Evolutionary conservation across 73 alveolate species (phyloP).

Genomic region (Uronychia binucleata): DNA sequence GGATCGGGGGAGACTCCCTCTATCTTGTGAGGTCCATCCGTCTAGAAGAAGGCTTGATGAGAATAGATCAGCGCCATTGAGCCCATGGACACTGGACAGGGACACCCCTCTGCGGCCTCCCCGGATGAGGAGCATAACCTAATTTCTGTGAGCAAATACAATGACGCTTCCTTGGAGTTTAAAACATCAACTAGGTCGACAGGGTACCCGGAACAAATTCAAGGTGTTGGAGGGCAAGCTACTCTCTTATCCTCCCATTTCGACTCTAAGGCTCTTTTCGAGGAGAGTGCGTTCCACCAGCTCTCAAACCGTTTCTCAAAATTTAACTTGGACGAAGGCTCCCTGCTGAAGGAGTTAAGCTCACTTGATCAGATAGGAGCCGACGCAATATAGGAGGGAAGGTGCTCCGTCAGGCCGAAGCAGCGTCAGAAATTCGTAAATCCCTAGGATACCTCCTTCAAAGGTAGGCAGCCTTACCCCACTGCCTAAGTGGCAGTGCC

Average conservation of each 20-base stretch:
- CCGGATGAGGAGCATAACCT: not conserved
- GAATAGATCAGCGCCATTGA: too few relatives aligned
- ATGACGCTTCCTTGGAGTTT: not conserved
- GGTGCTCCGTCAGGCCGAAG: not conserved
- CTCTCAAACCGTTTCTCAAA: not conserved
- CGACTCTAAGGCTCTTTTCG: not conserved
- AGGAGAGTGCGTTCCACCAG: not conserved
- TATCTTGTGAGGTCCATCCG: too few relatives aligned
- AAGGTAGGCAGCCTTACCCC: too few relatives aligned
- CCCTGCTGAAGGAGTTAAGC: not conserved
- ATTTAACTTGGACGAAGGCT: not conserved
- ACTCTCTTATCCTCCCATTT: not conserved
- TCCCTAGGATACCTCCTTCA: not conserved
- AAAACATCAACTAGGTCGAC: not conserved
- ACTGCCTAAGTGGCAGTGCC: too few relatives aligned
- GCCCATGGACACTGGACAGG: too few relatives aligned
- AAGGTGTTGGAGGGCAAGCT: not conserved
- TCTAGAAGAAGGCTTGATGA: too few relatives aligned
- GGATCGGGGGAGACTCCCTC: too few relatives aligned
- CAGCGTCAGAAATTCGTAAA: not conserved
- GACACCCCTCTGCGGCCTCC: too few relatives aligned
- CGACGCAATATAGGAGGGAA: not conserved
- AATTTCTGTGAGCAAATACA: not conserved
- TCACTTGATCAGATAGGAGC: not conserved
- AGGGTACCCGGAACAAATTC: not conserved